Base-by-base conservation (phyloP, 2,329 filamentous ascomycete genomes). In the Esteya vermicola region DNA sequence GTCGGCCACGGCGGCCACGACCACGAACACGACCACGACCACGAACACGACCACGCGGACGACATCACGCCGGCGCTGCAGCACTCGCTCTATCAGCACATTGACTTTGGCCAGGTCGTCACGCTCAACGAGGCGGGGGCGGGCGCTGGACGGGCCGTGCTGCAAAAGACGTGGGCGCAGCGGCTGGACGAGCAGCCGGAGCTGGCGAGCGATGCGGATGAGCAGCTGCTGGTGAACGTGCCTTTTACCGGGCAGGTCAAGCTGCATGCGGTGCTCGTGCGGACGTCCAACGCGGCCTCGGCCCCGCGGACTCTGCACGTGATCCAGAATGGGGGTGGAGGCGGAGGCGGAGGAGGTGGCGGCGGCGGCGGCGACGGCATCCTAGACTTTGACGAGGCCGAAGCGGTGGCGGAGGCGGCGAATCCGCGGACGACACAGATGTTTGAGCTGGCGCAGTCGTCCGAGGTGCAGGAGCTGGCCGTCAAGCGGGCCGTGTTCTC, bases 161-260 rank as follows among this genome's bases (percentile, higher is more conserved):
- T 93, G 27, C 78, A 85, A 62, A 98, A 98, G 68, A 85, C 86
- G 41, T 98, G 88, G 88, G 72, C 73, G 6, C 80, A 96, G 60
- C 69, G 91, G 41, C 59, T 95, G 44, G 59, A 75, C 14, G 58
- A 70, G 4, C 63, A 75, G 50, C 85, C 86, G 0, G 82, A 93
- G 61, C 69, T 98, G 23, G 74, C 72, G 52, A 94, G 85, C 54
- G 84, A 93, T 55, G 78, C 80, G 0, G 91, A 96, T 56, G 86
- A 94, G 64, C 86, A 98, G 64, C 61, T 98, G n/a, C 64, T 98
- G 41, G 85, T 98, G 70, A 79, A 81, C 47, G 72, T 96, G 28
- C 91, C 91, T 82, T 98, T 98, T 63, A 88, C 86, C 1, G 88
- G 84, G 36, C 88, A 95, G 60, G 77, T 95, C 44, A 93, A 93